Base-by-base conservation (phyloP, 2,329 filamentous ascomycete genomes). In the Capronia coronata region DNA sequence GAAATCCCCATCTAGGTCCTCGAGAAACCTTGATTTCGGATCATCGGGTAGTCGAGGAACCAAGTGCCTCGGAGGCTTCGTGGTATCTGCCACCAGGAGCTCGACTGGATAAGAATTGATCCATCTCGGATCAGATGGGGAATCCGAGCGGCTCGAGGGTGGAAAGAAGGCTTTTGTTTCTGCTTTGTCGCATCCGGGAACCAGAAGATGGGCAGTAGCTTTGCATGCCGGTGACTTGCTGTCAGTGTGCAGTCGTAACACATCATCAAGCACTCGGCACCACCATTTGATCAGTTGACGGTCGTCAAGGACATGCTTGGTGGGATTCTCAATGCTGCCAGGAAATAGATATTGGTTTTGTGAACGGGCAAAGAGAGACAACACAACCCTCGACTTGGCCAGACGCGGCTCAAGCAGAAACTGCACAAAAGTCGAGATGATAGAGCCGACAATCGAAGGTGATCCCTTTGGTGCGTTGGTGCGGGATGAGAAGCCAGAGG, bases 331-430 rank as follows among this genome's bases (percentile, higher is more conserved):
- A 32, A 89, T 80, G 62, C 91, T 97, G 0, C 88, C 88, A 0
- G 93, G 90, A 64, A 97, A 98, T 11, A 98, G 77, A 61, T 98
- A 98, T 63, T 97, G 93, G 44, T 84, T 82, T 65, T 97, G 93
- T 0, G 93, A 83, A 52, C 93, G 79, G 0, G 93, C 94, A 64
- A 98, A 98, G 2, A 98, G 76, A 47, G 88, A 96, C 22, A 98
- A 74, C 10, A 95, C 79, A 30, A 87, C 77, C 59, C 82, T 41
- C 82, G 78, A 39, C 77, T 78, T 23, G 75, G 34, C 23, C 38
- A 59, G 44, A 14, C 56, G 45, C 22, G 52, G 52, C 38, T 80
- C 76, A 21, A 93, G 75, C 0, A 98, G 74, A 68, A 86, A 86
- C 9, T 78, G 74, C 18, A 98, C 67, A 58, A 97, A 95, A 0